Conservation (phyloP, 2,329 filamentous ascomycete species). For the Purpureocillium takamizusanense region DNA sequence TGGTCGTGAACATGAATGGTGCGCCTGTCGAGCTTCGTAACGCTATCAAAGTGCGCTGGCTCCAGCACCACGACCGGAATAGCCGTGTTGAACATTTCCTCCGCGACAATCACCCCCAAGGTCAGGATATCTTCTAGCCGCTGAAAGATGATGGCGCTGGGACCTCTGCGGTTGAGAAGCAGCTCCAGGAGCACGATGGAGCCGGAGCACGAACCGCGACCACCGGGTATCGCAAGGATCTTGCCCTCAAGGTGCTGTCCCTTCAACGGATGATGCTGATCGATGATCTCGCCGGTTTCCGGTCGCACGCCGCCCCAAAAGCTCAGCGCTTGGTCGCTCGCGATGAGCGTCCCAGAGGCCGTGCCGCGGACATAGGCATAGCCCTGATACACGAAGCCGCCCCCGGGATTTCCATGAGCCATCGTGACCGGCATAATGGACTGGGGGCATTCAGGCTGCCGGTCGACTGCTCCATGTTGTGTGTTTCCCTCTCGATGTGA, state of each 20-base stretch:
- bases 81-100: constrained; percentile 26
- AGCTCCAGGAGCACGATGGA: constrained; percentile 36
- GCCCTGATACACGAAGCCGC: constrained; percentile 1
- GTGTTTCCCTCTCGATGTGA: too few relatives aligned
- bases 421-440: too few relatives aligned
- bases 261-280: constrained; percentile 30
- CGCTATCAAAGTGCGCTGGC: constrained; percentile 7
- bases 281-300: constrained; percentile 29
- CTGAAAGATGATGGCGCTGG: constrained; percentile 30
- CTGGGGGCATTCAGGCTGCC: too few relatives aligned
- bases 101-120: constrained; percentile 32
- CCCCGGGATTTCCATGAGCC: too few relatives aligned
- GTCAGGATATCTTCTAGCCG: constrained; percentile 33
- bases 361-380: constrained; percentile 13
- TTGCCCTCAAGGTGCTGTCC: constrained; percentile 19
- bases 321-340: constrained; percentile 23
- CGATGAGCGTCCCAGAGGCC: constrained; percentile 18
- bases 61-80: constrained; percentile 28
- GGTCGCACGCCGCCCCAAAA: constrained; percentile 37
- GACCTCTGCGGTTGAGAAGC: constrained; percentile 27
- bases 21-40: too few relatives aligned
- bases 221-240: constrained; percentile 32
- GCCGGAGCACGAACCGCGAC: constrained; percentile 37
- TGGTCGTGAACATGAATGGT: too few relatives aligned
- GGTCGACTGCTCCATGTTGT: too few relatives aligned